Evolutionary conservation across 495 filamentous ascomycete genomes (phyloP).

Genomic region (Podospora didyma): DNA sequence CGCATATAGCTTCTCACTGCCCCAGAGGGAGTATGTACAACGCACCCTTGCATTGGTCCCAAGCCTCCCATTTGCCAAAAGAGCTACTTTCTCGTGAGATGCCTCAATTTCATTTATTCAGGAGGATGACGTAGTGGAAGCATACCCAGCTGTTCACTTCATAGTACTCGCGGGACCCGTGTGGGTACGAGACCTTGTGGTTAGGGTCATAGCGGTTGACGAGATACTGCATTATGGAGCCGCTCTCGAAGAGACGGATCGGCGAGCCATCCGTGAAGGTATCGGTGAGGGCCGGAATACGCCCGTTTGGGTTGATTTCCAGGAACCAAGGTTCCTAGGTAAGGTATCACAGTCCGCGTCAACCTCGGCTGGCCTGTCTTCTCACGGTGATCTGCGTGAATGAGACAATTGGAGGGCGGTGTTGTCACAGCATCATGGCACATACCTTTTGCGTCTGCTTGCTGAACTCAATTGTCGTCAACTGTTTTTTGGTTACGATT

Average conservation of each 20-base stretch:
- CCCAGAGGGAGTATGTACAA: not conserved
- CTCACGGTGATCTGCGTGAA: not conserved
- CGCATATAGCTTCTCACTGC: not conserved
- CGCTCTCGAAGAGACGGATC: conserved; percentile 79
- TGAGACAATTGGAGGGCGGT: not conserved
- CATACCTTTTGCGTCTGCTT: conserved; percentile 63
- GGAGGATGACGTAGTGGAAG: not conserved
- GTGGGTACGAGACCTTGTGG: conserved; percentile 78
- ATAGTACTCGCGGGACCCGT: conserved; percentile 69
- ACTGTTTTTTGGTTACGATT: conserved; percentile 12
- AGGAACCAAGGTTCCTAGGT: conserved; percentile 76
- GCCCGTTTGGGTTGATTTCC: conserved; percentile 89
- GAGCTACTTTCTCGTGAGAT: conserved; percentile 20
- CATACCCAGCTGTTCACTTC: conserved; percentile 74
- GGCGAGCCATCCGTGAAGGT: conserved; percentile 64
- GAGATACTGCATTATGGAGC: conserved; percentile 83
- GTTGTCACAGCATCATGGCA: not conserved
- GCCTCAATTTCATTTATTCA: not conserved
- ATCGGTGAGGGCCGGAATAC: conserved; percentile 90
- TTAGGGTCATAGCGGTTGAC: conserved; percentile 75
- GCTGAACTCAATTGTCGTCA: conserved; percentile 63
- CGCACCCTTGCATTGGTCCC: conserved; percentile 80
- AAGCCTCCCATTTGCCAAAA: conserved; percentile 64
- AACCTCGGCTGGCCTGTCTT: not conserved
- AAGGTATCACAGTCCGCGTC: not conserved